A percentile compares a stretch with the other conserved stretches of the same genome.
Evolutionary conservation across 768 basidiomycete genomes (phyloP).

Genomic region (Lactifluus volemus): DNA sequence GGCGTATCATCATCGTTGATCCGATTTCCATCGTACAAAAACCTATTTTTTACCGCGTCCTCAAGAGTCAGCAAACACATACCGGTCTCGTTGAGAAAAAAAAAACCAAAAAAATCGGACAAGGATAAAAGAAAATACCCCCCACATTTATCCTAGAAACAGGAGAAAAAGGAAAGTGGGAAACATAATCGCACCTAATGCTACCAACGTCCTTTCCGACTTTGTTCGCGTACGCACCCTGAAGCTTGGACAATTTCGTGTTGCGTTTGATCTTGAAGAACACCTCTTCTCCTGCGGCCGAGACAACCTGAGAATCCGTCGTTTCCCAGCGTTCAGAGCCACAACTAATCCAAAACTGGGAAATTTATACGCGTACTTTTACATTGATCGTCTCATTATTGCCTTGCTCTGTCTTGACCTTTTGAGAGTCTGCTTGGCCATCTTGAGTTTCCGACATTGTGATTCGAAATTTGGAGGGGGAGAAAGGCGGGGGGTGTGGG

Average conservation of each 20-base stretch:
- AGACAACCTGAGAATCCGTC: constrained; percentile 48
- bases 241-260: constrained; percentile 87
- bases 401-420: constrained; percentile 40
- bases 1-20: constrained; percentile 91
- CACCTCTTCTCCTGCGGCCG: constrained; percentile 74
- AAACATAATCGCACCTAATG: constrained; percentile 62
- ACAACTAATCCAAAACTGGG: background rate
- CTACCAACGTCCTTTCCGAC: constrained; percentile 83
- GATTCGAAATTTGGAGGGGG: background rate
- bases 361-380: constrained; percentile 43
- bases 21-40: constrained; percentile 83
- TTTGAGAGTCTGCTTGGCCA: background rate
- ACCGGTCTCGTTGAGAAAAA: background rate
- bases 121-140: background rate
- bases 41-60: constrained; percentile 37
- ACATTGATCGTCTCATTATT: constrained; percentile 68
- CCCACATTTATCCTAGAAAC: background rate
- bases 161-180: background rate
- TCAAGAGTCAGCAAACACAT: background rate
- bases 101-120: background rate
- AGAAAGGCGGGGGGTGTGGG: background rate
- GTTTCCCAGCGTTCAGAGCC: background rate
- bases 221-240: constrained; percentile 86
- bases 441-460: constrained; percentile 3
- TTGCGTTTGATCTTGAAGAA: constrained; percentile 96